Evolutionary conservation across 2,329 filamentous ascomycete species (phyloP).

Genomic region (Epichloe uncinata): DNA sequence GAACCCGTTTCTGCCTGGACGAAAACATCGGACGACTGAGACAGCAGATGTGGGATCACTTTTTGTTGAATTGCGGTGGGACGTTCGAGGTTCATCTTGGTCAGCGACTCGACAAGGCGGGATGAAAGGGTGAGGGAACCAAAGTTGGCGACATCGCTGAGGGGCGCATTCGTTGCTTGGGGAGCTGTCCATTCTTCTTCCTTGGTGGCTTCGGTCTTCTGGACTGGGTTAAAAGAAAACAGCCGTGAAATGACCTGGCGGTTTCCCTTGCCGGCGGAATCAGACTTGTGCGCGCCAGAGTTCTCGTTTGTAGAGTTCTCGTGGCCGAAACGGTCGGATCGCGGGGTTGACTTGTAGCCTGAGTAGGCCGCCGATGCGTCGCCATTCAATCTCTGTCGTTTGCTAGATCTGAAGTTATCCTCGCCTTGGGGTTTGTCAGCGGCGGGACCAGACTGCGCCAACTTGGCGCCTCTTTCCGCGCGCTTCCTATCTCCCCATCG

Average conservation of each 20-base stretch:
- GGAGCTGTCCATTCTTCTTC: constrained; percentile 39
- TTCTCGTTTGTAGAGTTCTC: constrained; percentile 8
- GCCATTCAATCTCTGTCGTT: constrained; percentile 30
- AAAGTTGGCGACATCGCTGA: constrained; percentile 77
- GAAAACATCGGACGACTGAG: constrained; percentile 78
- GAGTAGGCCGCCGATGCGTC: constrained; percentile 8
- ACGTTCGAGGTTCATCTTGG: constrained; percentile 77
- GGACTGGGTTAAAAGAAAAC: constrained; percentile 76
- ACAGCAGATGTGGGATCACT: constrained; percentile 67
- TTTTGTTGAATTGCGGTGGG: constrained; percentile 93
- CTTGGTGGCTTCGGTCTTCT: constrained; percentile 48
- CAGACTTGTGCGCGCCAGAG: constrained; percentile 9
- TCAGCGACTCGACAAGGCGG: constrained; percentile 67
- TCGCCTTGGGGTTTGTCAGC: constrained; percentile 13
- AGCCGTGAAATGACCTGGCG: constrained; percentile 73
- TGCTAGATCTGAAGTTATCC: constrained; percentile 24
- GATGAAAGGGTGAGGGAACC: constrained; percentile 72
- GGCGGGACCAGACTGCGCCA: constrained; percentile 13
- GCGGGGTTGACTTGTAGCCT: background rate
- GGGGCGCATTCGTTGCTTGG: constrained; percentile 79
- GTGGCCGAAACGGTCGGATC: background rate
- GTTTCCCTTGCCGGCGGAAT: constrained; percentile 10
- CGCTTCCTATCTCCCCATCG: constrained; percentile 80
- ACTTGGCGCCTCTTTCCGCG: constrained; percentile 33
- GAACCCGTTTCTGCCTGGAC: constrained; percentile 96